A percentile compares a stretch with the other conserved stretches of the same genome.
These are phyloP conservation scores for Holtermannia corniformis DNA, from an alignment of 768 basidiomycete genomes.

Conservation along the genomic window DNA sequence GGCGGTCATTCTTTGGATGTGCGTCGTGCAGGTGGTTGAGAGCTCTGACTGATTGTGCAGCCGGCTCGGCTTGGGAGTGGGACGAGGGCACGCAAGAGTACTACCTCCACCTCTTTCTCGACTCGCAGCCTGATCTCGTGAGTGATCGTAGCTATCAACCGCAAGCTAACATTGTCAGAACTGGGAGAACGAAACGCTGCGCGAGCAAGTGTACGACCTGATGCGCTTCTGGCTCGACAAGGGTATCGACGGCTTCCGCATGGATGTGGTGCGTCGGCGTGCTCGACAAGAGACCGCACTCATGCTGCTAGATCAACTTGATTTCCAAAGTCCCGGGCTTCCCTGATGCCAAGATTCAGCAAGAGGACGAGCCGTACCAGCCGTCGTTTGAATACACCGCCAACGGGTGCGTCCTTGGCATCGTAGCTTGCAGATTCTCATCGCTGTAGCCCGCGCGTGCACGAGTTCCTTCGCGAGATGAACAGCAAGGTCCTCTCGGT, in stretches of 20 bases:
- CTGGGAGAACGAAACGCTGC: constrained; percentile 59
- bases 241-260: constrained; percentile 66
- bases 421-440: constrained; percentile 3
- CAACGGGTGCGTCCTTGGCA: constrained; percentile 45
- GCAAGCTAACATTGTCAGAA: constrained; percentile 39
- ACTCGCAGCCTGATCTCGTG: constrained; percentile 22
- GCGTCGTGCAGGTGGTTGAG: constrained; percentile 2
- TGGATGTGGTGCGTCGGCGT: constrained; percentile 41
- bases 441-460: constrained; percentile 53
- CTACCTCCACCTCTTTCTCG: constrained; percentile 57
- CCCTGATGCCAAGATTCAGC: constrained; percentile 55
- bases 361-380: constrained; percentile 47
- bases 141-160: neutral
- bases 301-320: constrained; percentile 51
- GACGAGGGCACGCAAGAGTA: constrained; percentile 59
- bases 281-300: neutral
- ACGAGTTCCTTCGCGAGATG: constrained; percentile 64
- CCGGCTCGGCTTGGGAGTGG: constrained; percentile 57
- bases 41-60: neutral
- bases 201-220: constrained; percentile 46
- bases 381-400: constrained; percentile 50
- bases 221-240: constrained; percentile 68
- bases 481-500: constrained; percentile 54
- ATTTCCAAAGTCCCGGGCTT: constrained; percentile 57
- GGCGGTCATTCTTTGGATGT: constrained; percentile 61